phyloP scores from a whole-genome alignment of 495 filamentous ascomycete species.

The Penicillium atrosanguineum region DNA sequence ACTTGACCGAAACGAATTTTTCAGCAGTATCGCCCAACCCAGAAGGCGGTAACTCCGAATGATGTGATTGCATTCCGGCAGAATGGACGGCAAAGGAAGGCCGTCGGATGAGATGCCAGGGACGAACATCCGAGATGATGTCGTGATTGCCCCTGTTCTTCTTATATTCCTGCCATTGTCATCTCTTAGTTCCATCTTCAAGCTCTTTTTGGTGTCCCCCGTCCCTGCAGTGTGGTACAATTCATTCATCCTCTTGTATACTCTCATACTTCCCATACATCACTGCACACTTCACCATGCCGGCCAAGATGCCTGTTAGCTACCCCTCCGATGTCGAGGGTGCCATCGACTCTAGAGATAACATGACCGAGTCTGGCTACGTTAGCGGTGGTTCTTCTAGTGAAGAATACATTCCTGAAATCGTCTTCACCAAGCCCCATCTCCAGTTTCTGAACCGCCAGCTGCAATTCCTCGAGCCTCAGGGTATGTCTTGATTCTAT shows the following conservation, averaged over 20 bases:
- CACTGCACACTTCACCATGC: conserved; percentile 32
- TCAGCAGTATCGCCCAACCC: conserved; percentile 11
- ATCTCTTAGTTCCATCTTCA: conserved; percentile 21
- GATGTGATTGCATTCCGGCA: conserved; percentile 37
- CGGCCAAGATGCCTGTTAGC: conserved; percentile 36
- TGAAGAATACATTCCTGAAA: conserved; percentile 62
- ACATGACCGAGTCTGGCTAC: conserved; percentile 79
- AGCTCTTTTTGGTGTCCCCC: conserved; percentile 12
- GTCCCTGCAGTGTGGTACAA: conserved; percentile 10
- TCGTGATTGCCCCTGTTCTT: conserved; percentile 35
- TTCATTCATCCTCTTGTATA: not conserved
- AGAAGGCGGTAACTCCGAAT: conserved; percentile 37
- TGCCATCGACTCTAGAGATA: conserved; percentile 33
- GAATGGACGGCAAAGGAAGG: conserved; percentile 27
- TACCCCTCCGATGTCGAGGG: conserved; percentile 42
- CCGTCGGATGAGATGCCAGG: conserved; percentile 26
- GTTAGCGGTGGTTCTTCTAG: conserved; percentile 70
- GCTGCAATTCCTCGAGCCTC: conserved; percentile 74
- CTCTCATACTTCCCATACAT: not conserved
- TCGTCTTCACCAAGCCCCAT: conserved; percentile 87
- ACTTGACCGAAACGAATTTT: conserved; percentile 20
- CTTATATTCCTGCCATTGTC: conserved; percentile 33
- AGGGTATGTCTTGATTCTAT: conserved; percentile 48
- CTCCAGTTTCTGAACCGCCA: conserved; percentile 86
- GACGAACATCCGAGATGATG: conserved; percentile 26